phyloP scores from a whole-genome alignment of 768 basidiomycete species.

The Mycena polygramma region DNA sequence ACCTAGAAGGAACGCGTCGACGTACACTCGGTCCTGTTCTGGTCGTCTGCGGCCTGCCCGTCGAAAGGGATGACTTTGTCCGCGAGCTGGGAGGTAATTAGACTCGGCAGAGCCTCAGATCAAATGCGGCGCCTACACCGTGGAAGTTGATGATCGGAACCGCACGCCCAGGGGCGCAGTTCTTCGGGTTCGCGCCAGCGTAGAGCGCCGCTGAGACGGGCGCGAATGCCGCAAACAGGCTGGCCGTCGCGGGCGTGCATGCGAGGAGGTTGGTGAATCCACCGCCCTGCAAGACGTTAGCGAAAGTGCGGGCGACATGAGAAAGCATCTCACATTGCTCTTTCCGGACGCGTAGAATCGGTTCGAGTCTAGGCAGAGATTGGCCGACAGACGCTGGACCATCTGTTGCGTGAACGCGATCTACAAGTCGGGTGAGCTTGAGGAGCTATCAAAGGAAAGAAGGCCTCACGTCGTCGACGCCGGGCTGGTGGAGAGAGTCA shows the following conservation, averaged over 20 bases:
- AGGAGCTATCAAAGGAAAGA: not conserved
- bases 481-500: slow-evolving; percentile 5
- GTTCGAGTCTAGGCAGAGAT: slow-evolving; percentile 37
- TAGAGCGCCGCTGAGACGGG: slow-evolving; percentile 36
- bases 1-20: not conserved
- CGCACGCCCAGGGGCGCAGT: slow-evolving; percentile 30
- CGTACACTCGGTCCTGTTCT: slow-evolving; percentile 29
- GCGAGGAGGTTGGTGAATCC: slow-evolving; percentile 38
- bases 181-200: slow-evolving; percentile 32
- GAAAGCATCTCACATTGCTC: slow-evolving; percentile 17
- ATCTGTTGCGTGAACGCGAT: slow-evolving; percentile 34
- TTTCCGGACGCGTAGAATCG: slow-evolving; percentile 37
- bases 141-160: slow-evolving; percentile 38
- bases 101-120: no score
- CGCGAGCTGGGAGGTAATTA: not conserved
- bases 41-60: slow-evolving; percentile 19
- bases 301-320: not conserved
- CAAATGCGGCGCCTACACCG: slow-evolving; percentile 1
- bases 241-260: slow-evolving; percentile 33
- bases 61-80: slow-evolving; percentile 12
- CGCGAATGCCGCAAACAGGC: slow-evolving; percentile 35
- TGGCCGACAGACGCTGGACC: slow-evolving; percentile 27
- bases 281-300: slow-evolving; percentile 18
- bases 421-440: not conserved
- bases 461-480: slow-evolving; percentile 31